Percentiles rank a stretch among this genome's conserved stretches.
phyloP scores from a whole-genome alignment of 2,329 filamentous ascomycete genomes.

The Diaporthe destruens region DNA sequence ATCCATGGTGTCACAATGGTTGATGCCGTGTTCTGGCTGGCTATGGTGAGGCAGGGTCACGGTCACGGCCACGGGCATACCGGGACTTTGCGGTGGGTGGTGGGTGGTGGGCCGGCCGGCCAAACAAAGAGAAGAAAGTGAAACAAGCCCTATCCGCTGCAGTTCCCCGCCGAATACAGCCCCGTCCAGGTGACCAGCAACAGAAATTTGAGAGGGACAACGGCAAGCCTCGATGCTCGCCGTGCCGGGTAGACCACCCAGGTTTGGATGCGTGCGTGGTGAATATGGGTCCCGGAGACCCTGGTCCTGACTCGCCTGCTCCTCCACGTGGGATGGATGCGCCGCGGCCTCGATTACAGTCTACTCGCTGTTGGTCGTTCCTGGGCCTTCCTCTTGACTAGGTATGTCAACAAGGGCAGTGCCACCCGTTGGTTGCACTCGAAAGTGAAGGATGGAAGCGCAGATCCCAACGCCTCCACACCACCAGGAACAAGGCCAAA shows the following conservation, averaged over 20 bases:
- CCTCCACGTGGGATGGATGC: conserved; percentile 33
- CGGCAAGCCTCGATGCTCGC: not conserved
- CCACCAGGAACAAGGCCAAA: conserved; percentile 22
- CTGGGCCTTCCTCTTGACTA: conserved; percentile 13
- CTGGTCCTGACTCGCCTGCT: conserved; percentile 28
- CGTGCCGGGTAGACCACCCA: conserved; percentile 16
- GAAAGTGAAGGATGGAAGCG: conserved; percentile 20
- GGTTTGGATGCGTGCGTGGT: conserved; percentile 13
- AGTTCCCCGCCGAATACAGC: not conserved
- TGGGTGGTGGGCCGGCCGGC: not conserved
- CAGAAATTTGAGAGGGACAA: not conserved
- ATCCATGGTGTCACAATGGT: conserved; percentile 6
- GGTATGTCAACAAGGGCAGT: not conserved
- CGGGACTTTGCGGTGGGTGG: not conserved
- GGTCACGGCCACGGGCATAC: not conserved
- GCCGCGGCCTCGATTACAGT: conserved; percentile 5
- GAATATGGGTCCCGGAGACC: conserved; percentile 18
- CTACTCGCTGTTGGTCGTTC: conserved; percentile 12
- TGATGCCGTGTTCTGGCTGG: conserved; percentile 6
- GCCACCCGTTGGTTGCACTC: conserved; percentile 22
- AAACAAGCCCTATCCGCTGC: conserved; percentile 23
- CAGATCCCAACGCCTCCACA: conserved; percentile 31
- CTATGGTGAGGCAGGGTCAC: conserved; percentile 20
- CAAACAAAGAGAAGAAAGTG: not conserved
- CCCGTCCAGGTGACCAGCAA: not conserved